A percentile compares a stretch with the other conserved stretches of the same genome.
Evolutionary conservation across 768 basidiomycete species (phyloP).

Genomic region (Kwoniella pini): DNA sequence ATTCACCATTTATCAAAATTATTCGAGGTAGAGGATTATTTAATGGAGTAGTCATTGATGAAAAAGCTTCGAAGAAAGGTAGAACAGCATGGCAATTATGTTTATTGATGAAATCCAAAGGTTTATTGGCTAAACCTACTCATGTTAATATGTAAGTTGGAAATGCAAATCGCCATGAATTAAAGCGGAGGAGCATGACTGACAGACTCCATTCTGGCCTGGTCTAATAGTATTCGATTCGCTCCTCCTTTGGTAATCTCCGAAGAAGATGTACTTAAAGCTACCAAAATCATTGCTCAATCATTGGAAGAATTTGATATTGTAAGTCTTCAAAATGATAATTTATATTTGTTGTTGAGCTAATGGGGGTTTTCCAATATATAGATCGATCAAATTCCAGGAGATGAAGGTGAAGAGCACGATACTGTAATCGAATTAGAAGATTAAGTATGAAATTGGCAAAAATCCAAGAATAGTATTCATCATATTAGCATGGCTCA

Average conservation of each 20-base stretch:
- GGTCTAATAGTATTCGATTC: constrained; percentile 84
- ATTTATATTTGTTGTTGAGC: neutral
- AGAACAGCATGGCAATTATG: constrained; percentile 96
- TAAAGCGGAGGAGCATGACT: too few species aligned
- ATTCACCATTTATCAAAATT: constrained; percentile 66
- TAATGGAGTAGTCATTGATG: constrained; percentile 92
- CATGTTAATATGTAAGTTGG: constrained; percentile 90
- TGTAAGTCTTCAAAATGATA: constrained; percentile 55
- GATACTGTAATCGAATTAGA: constrained; percentile 45
- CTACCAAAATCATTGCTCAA: constrained; percentile 72
- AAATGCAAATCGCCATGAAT: too few species aligned
- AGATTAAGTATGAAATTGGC: constrained; percentile 15
- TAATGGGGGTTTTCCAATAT: neutral
- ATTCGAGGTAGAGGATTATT: constrained; percentile 86
- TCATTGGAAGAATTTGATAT: constrained; percentile 77
- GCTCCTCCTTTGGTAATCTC: constrained; percentile 92
- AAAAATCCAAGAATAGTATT: too few species aligned
- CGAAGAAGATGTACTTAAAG: constrained; percentile 77
- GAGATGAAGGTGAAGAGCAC: constrained; percentile 51
- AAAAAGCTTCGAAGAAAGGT: constrained; percentile 71
- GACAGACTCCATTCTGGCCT: neutral
- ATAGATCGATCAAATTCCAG: constrained; percentile 51
- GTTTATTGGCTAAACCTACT: constrained; percentile 91
- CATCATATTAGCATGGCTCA: too few species aligned
- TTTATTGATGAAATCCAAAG: constrained; percentile 82